Base-by-base conservation (phyloP, 2,329 filamentous ascomycete species). In the Ophiostoma pallidulum region DNA sequence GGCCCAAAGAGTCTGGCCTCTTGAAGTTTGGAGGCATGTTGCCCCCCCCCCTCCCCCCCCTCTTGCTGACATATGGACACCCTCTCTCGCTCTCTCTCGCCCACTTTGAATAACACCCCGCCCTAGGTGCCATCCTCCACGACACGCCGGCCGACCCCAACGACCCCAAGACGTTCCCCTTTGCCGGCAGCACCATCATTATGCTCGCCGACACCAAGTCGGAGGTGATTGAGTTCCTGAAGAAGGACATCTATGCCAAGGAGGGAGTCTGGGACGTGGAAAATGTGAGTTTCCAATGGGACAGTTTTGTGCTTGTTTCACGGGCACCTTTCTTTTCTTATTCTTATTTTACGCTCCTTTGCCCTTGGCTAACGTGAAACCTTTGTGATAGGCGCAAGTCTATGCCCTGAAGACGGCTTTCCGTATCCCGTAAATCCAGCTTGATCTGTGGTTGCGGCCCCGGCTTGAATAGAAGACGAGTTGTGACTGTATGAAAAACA, bases 241-340 rank as follows among this genome's bases (percentile, higher is more conserved):
- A 75, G 63, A 72, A 77, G 41, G 89, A 95, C 66, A 69, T 89
- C 9, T 95, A 94, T 66, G 70, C 73, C 9, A 73, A 67, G 51
- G 72, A 65, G 37, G 86, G 81, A 0, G 88, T 94, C 8, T 95
- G 89, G 89, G 86, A 95, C 69, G 60, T 84, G 50, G 75, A 81
- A 31, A 84, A 84, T 57, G 78, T 78, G 52, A 58, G 62, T 59
- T 18, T n/a, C n/a, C n/a, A n/a, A n/a, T n/a, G n/a, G n/a, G n/a
- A n/a, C n/a, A n/a, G n/a, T n/a, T n/a, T n/a, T n/a, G n/a, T n/a
- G n/a, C n/a, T n/a, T n/a, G n/a, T n/a, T n/a, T n/a, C n/a, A n/a
- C n/a, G n/a, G n/a, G n/a, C n/a, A n/a, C n/a, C n/a, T 33, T 5
- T 13, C 13, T 26, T 12, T 10, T 36, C 9, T 20, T 33, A 16